phyloP scores from a whole-genome alignment of 345 rosid genomes.

The Adansonia digitata region DNA sequence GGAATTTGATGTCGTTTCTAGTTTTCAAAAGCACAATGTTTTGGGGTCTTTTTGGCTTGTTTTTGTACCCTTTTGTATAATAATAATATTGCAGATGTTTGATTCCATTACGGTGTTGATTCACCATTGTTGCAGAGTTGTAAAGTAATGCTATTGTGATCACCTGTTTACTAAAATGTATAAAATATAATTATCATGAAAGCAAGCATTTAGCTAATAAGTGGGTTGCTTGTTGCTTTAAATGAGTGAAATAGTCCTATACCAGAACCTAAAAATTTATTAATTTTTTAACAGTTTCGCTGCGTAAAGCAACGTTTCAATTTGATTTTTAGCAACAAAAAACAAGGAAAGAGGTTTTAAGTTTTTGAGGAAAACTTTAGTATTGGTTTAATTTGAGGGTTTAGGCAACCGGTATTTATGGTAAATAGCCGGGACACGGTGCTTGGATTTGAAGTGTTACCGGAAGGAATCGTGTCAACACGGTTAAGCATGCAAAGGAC shows the following conservation, averaged over 20 bases:
- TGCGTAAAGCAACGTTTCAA: neutral
- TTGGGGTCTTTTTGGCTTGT: neutral
- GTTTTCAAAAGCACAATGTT: neutral
- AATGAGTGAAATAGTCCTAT: neutral
- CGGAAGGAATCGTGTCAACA: neutral
- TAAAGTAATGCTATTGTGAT: neutral
- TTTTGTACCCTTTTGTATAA: neutral
- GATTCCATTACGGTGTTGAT: neutral
- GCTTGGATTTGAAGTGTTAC: neutral
- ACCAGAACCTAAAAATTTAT: neutral
- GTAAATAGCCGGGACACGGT: neutral
- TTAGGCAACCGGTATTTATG: neutral
- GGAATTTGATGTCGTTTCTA: neutral
- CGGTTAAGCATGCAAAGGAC: neutral
- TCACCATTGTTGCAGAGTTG: neutral
- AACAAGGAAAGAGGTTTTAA: neutral
- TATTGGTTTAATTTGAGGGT: neutral
- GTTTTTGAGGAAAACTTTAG: neutral
- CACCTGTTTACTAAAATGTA: neutral
- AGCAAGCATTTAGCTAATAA: neutral
- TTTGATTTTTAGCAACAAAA: neutral
- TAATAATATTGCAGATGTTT: neutral
- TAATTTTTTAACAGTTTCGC: neutral
- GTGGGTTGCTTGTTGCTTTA: neutral
- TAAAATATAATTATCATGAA: neutral